Base-by-base conservation (phyloP, 352 stramenopile species). In the Hyaloperonospora brassicae region DNA sequence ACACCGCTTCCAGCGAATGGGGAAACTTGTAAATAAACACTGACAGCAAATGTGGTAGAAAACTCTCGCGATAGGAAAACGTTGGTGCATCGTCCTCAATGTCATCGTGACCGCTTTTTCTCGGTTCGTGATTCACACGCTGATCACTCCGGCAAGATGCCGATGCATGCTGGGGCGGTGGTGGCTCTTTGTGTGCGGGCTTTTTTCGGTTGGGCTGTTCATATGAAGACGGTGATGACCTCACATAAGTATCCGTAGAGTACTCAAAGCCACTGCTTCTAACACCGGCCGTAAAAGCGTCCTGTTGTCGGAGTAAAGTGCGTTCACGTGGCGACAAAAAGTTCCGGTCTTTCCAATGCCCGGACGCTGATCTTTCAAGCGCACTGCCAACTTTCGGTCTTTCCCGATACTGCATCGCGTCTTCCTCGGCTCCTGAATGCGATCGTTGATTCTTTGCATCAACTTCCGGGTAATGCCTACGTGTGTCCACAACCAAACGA, bases 11-110 rank as follows among this genome's bases (percentile, higher is more conserved):
- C 35, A 89, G 53, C 4, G 66, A 53, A 6, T 68, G 38, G 0
- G 76, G 79, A n/a, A 88, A 53, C 34, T 82, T 79, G 34, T 68
- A 66, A 40, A 75, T 74, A 64, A 86, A 76, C 24, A 72, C 62
- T 14, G 62, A 73, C 27, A 87, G n/a, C 12, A 86, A 51, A n/a
- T 68, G 55, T 8, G 64, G 56, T 4, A 86, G 25, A 49, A 86
- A 84, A 2, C 27, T 17, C 47, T 87, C 76, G 47, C 72, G 55
- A 27, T 73, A 65, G 2, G 79, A 87, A 36, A 89, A 89, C 7
- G 45, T 57, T 9, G 67, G 60, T 1, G 46, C 36, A 21, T 75
- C 54, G 10, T 71, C 51, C 11, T 81, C 63, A 46, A 58, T 8
- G 0, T 50, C 34, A 21, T 60, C 50, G 31, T 47, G 34, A 34